Percentiles rank a stretch among this genome's conserved stretches.
These are phyloP conservation scores for Coniochaeta pulveracea DNA, from an alignment of 2,329 filamentous ascomycete species.

Conservation along the genomic window DNA sequence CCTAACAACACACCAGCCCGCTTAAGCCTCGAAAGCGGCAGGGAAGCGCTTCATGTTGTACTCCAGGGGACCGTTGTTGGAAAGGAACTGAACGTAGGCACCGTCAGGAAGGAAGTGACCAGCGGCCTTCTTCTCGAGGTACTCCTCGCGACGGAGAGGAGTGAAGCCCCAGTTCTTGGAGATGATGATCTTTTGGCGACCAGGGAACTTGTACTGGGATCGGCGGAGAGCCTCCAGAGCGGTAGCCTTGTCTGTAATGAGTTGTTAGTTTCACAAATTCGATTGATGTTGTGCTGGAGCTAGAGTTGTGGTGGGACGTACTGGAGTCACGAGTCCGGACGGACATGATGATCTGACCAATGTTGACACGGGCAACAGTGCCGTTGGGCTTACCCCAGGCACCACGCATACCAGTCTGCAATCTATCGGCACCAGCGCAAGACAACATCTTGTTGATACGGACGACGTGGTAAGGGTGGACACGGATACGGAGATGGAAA, in stretches of 20 bases:
- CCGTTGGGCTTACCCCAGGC: slow-evolving; percentile 99
- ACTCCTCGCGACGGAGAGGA: slow-evolving; percentile 93
- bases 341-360: slow-evolving; percentile 96
- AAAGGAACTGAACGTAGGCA: slow-evolving; percentile 99
- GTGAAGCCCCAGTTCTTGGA: slow-evolving; percentile 99
- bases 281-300: not conserved
- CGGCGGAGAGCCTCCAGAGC: slow-evolving; percentile 98
- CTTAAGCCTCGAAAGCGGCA: slow-evolving; percentile 65
- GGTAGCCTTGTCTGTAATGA: slow-evolving; percentile 36
- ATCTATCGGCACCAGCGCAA: slow-evolving; percentile 99
- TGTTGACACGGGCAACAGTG: slow-evolving; percentile 98
- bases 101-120: slow-evolving; percentile 93
- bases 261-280: not conserved
- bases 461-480: slow-evolving; percentile 99
- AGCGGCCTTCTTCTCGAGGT: slow-evolving; percentile 87
- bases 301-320: slow-evolving; percentile 31
- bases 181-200: slow-evolving; percentile 99
- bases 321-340: slow-evolving; percentile 92
- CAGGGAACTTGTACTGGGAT: slow-evolving; percentile 99
- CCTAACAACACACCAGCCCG: slow-evolving; percentile 7
- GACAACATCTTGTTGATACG: slow-evolving; percentile 99
- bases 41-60: slow-evolving; percentile 93
- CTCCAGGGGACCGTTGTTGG: slow-evolving; percentile 78
- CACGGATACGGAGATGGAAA: slow-evolving; percentile 69
- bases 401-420: slow-evolving; percentile 99